These are phyloP conservation scores for Coniochaeta ligniaria DNA, from an alignment of 2,329 filamentous ascomycete genomes.

Conservation along the genomic window DNA sequence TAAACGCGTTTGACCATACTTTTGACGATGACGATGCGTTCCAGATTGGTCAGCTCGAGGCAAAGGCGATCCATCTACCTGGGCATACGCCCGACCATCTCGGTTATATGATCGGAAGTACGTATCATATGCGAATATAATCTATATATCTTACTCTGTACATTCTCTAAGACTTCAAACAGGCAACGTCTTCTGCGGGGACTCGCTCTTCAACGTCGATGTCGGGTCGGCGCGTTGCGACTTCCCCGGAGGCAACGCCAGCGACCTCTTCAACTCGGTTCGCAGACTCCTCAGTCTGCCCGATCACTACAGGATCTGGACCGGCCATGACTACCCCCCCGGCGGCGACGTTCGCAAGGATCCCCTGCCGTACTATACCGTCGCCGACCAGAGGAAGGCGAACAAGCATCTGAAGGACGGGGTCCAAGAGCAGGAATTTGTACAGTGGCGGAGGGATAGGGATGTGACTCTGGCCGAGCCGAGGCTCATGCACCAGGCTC, in stretches of 20 bases:
- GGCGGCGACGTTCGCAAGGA: slow-evolving; percentile 15
- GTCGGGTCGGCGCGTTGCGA: slow-evolving; percentile 47
- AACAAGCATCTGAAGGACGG: slow-evolving; percentile 1
- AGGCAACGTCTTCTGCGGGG: slow-evolving; percentile 43
- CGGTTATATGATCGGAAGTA: slow-evolving; percentile 47
- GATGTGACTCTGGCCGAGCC: neutral
- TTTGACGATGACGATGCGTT: slow-evolving; percentile 49
- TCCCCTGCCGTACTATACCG: slow-evolving; percentile 34
- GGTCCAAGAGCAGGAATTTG: neutral
- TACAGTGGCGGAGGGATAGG: neutral
- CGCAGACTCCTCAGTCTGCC: slow-evolving; percentile 33
- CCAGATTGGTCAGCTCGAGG: slow-evolving; percentile 36
- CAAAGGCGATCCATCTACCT: slow-evolving; percentile 44
- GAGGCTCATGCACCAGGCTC: slow-evolving; percentile 18
- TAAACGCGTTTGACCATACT: slow-evolving; percentile 41
- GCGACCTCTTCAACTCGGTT: slow-evolving; percentile 34
- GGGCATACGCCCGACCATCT: slow-evolving; percentile 56
- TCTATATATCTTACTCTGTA: too few relatives aligned
- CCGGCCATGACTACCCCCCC: slow-evolving; percentile 47
- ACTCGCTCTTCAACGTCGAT: slow-evolving; percentile 45
- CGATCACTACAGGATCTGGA: slow-evolving; percentile 39
- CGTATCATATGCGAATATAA: neutral
- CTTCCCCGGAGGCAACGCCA: slow-evolving; percentile 43
- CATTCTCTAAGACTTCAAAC: neutral
- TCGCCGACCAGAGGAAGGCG: slow-evolving; percentile 31